phyloP scores from a whole-genome alignment of 2,329 filamentous ascomycete genomes.

The Pseudogymnoascus sp. region DNA sequence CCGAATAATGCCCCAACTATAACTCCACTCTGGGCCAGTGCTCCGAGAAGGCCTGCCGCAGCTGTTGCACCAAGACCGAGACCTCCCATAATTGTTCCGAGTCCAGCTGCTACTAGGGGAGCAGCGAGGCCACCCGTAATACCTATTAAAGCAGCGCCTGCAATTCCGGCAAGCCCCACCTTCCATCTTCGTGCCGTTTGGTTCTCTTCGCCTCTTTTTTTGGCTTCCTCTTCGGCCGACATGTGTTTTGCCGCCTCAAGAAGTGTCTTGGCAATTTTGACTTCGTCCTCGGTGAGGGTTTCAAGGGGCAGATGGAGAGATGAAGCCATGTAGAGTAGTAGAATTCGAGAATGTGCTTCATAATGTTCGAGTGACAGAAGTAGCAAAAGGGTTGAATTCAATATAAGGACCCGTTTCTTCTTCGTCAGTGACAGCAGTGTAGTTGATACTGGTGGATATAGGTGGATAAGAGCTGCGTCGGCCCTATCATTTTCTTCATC shows the following conservation, averaged over 20 bases:
- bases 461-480: constrained; percentile 39
- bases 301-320: constrained; percentile 61
- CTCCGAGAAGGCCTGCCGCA: constrained; percentile 70
- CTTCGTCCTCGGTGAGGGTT: constrained; percentile 61
- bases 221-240: constrained; percentile 60
- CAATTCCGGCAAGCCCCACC: constrained; percentile 79
- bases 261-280: constrained; percentile 64
- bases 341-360: constrained; percentile 60
- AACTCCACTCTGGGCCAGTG: constrained; percentile 69
- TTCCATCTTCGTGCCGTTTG: constrained; percentile 73
- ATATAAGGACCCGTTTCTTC: constrained; percentile 55
- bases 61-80: constrained; percentile 65
- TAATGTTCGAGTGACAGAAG: constrained; percentile 72
- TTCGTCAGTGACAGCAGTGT: constrained; percentile 49
- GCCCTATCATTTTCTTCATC: constrained; percentile 36
- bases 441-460: constrained; percentile 53
- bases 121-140: constrained; percentile 69
- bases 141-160: constrained; percentile 68
- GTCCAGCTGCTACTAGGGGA: constrained; percentile 66
- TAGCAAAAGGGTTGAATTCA: constrained; percentile 65
- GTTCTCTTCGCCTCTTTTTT: constrained; percentile 63
- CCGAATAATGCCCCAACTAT: constrained; percentile 82
- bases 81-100: constrained; percentile 72
- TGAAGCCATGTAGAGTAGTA: constrained; percentile 62
- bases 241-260: constrained; percentile 67